A percentile compares a stretch with the other conserved stretches of the same genome.
phyloP scores from a whole-genome alignment of 192 early-diverging fungal genomes.

The Linnemannia zychae region DNA sequence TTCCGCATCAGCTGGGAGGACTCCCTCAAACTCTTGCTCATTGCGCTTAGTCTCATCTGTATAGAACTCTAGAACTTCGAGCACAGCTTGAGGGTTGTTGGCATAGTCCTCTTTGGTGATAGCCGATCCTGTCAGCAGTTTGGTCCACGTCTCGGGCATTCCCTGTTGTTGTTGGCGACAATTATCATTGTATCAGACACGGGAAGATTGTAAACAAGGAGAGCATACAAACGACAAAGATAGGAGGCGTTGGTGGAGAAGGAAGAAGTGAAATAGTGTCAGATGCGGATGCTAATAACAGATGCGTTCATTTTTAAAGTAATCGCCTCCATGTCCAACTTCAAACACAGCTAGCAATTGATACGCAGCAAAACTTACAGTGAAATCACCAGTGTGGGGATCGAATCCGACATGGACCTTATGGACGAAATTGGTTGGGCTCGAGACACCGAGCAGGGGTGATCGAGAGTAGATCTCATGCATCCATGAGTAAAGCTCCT shows the following conservation, averaged over 20 bases:
- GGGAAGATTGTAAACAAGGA: not conserved
- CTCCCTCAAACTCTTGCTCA: conserved; percentile 63
- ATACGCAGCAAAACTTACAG: conserved; percentile 50
- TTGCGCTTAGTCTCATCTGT: conserved; percentile 85
- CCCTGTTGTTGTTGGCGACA: conserved; percentile 64
- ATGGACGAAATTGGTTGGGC: conserved; percentile 89
- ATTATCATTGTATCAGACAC: not conserved
- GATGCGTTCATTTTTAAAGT: not conserved
- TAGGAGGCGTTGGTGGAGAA: not conserved
- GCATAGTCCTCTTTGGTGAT: conserved; percentile 98
- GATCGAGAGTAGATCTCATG: conserved; percentile 96
- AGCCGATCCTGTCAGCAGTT: conserved; percentile 90
- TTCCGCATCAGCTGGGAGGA: conserved; percentile 53
- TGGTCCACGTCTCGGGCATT: conserved; percentile 96
- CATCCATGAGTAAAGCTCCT: conserved; percentile 99
- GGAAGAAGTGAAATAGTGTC: not conserved
- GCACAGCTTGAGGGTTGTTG: conserved; percentile 97
- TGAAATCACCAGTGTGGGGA: conserved; percentile 69
- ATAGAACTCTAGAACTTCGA: conserved; percentile 99
- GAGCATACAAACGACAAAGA: not conserved
- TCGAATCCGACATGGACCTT: conserved; percentile 83
- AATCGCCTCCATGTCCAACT: not conserved
- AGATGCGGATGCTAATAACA: conserved; percentile 5
- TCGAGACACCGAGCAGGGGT: conserved; percentile 83
- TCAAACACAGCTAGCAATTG: not conserved